Evolutionary conservation across 805 yeast genomes (phyloP), one percentile per base, ranked within the genome.

Genomic region (Pichia eremophila): DNA sequence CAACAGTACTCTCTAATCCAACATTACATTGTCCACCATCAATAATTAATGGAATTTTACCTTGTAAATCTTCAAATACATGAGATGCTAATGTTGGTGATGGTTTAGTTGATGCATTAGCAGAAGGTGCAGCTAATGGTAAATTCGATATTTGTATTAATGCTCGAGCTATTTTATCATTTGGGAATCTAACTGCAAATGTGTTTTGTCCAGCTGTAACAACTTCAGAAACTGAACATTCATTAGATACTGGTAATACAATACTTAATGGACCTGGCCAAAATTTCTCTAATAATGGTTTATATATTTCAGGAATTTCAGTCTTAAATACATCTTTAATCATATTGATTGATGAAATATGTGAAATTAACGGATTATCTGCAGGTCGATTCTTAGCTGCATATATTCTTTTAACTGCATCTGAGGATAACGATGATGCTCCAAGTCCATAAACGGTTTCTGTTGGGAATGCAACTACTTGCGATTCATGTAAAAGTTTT

Each of bases 261-360:
- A 93, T 86, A 0, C 96, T 89, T 47, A 93, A 67, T 0, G 99
- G 98, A 0, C 99, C 99, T 0, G 99, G 99, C 98, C 98, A 93
- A 57, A 85, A 84, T 52, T 72, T 73, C 3, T 73, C 71, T 11
- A 90, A 70, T 39, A 93, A 69, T 0, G 78, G 74, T 32, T 69
- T 65, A 61, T 93, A 93, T 0, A 81, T 72, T 1, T 67, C 66
- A 0, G 98, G 98, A 7, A 91, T 75, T 27, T 69, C 66, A 12
- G 62, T 56, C n/a, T 78, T 69, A 39, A 90, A 67, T 54, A 73
- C 73, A 35, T 84, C 65, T 47, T 78, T 70, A 40, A 93, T 70
- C 65, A 89, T 97, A 28, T 75, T 77, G 2, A 77, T 58, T 0
- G 95, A 84, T 0, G 96, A 79, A 1, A 93, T 79, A 61, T 93